Evolutionary conservation across 306 rosid species (phyloP), one percentile per base, ranked within the genome.

Genomic region (Vigna unguiculata): DNA sequence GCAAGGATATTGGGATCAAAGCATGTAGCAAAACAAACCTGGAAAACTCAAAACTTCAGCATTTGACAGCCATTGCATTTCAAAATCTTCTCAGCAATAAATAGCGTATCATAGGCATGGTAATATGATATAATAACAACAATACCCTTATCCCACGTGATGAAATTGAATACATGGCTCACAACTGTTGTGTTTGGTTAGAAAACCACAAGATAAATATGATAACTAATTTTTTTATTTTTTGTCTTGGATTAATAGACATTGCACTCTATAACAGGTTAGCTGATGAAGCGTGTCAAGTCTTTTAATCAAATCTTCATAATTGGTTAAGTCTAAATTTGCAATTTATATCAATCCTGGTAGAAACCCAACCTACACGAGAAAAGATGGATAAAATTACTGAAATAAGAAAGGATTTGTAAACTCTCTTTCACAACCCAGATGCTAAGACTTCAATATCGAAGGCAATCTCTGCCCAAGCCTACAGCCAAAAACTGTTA

Each of bases 1-100:
- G 90, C 87, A 79, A 92, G 83, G 83, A 92, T 84, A 82, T 59
- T 87, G 55, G 93, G 85, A 83, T 95, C 99, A 74, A 95, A 92
- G 85, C 99, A 95, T 52, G 99, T 95, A 20, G 99, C 99, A 60
- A 95, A 95, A 85, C 97, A 95, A 54, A 95, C 97, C 98, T 95
- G 86, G 52, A 81, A 72, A 80, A 67, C 69, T 67, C 28, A 40
- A 28, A 28, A 80, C 36, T 16, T 82, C 28, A 83, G 76, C 69
- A 34, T 58, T 62, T 43, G 60, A 69, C 49, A 57, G 52, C 24
- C 38, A 74, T 34, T 41, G 65, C 49, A 79, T 69, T 52, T 51
- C 14, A 25, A 74, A 36, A 52, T 52, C 59, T 49, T 9, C 51
- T 70, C 28, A 47, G 45, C 46, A 71, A 78, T 49, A 81, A 77